A percentile compares a stretch with the other conserved stretches of the same genome.
These are phyloP conservation scores for Cystofilobasidium capitatum DNA, from an alignment of 768 basidiomycete species.

Conservation along the genomic window DNA sequence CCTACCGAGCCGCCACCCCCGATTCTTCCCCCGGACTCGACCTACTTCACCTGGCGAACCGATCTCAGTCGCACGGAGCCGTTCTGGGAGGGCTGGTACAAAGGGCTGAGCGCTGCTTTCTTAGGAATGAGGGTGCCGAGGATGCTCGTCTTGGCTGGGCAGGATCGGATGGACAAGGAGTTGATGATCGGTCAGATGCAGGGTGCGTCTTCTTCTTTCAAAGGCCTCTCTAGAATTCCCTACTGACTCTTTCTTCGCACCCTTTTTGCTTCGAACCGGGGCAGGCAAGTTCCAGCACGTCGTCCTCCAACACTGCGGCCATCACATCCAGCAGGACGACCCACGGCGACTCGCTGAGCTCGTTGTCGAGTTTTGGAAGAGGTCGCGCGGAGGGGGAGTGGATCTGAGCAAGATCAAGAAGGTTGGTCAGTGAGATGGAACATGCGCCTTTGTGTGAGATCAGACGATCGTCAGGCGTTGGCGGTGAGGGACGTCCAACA, in stretches of 20 bases:
- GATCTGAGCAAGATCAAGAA: constrained; percentile 5
- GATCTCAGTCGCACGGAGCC: constrained; percentile 72
- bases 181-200: constrained; percentile 97
- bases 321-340: constrained; percentile 90
- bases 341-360: constrained; percentile 69
- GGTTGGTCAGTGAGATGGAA: background rate
- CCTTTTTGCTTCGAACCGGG: background rate
- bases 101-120: constrained; percentile 68
- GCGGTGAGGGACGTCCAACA: too few species aligned
- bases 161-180: constrained; percentile 82
- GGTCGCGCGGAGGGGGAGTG: background rate
- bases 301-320: constrained; percentile 77
- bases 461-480: too few species aligned
- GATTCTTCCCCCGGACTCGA: constrained; percentile 36
- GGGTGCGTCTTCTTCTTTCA: constrained; percentile 40
- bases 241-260: background rate
- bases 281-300: constrained; percentile 80
- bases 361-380: constrained; percentile 76
- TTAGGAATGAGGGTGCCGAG: constrained; percentile 68
- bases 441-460: too few species aligned
- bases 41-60: constrained; percentile 64
- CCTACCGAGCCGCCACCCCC: constrained; percentile 12
- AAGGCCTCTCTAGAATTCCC: too few species aligned
- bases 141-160: constrained; percentile 79
- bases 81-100: constrained; percentile 91